phyloP scores from a whole-genome alignment of 257 asterid genomes.

The Penstemon davidsonii region DNA sequence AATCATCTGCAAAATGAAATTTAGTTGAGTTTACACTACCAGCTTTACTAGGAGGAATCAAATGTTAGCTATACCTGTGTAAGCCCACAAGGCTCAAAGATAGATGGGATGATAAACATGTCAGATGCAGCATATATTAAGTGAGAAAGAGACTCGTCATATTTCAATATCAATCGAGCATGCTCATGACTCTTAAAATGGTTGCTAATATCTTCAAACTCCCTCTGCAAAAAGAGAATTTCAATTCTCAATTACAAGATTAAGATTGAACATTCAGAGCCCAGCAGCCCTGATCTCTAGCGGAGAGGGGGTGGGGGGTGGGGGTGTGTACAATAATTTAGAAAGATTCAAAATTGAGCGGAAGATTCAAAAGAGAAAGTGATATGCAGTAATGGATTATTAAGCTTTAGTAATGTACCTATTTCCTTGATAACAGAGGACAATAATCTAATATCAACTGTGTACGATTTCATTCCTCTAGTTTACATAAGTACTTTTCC shows the following conservation, averaged over 20 bases:
- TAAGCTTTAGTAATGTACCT: not conserved
- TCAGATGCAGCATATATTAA: slow-evolving; percentile 90
- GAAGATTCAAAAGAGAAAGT: not conserved
- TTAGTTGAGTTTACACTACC: slow-evolving; percentile 8
- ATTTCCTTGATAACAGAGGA: not conserved
- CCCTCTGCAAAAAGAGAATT: slow-evolving; percentile 59
- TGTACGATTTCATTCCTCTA: not conserved
- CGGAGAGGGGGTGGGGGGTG: not conserved
- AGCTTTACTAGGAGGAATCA: slow-evolving; percentile 18
- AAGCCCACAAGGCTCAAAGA: slow-evolving; percentile 98
- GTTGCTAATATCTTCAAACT: slow-evolving; percentile 75
- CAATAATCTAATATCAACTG: not conserved
- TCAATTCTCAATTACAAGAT: slow-evolving; percentile 20
- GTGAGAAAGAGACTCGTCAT: slow-evolving; percentile 86
- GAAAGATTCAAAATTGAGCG: too few relatives aligned
- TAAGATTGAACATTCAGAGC: not conserved
- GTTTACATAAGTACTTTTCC: not conserved
- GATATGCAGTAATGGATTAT: not conserved
- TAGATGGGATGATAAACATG: slow-evolving; percentile 89
- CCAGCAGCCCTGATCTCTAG: not conserved
- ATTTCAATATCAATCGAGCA: slow-evolving; percentile 75
- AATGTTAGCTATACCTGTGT: slow-evolving; percentile 67
- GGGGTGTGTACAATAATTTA: not conserved
- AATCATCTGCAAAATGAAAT: slow-evolving; percentile 68
- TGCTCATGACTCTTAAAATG: slow-evolving; percentile 67